A percentile compares a stretch with the other conserved stretches of the same genome.
Conservation (phyloP, 257 asterid species). For the Solanum dulcamara region DNA sequence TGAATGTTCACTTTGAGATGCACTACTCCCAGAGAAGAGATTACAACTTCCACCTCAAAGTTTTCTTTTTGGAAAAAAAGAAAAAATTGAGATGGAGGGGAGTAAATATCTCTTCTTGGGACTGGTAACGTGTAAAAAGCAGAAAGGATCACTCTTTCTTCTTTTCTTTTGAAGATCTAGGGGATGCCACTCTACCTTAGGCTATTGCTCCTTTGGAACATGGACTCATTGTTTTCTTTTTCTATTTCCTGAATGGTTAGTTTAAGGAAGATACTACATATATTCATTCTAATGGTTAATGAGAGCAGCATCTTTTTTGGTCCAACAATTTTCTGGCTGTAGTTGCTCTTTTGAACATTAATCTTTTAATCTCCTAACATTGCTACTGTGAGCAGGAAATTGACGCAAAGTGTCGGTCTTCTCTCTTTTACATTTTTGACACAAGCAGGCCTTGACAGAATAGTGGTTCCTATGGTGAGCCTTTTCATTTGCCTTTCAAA, state of each 20-base stretch:
- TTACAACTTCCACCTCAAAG: not conserved
- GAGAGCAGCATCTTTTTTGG: not conserved
- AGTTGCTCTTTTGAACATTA: not conserved
- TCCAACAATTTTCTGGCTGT: not conserved
- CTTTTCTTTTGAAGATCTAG: not conserved
- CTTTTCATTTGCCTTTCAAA: conserved; percentile 12
- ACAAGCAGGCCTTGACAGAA: conserved; percentile 69
- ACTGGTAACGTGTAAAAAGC: not conserved
- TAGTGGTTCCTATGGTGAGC: conserved; percentile 94
- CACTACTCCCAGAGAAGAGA: not conserved
- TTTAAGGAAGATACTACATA: not conserved
- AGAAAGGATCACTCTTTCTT: not conserved
- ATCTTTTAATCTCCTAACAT: conserved; percentile 5
- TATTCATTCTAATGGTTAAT: not conserved
- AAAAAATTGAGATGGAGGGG: not conserved
- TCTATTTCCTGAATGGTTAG: not conserved
- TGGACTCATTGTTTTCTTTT: not conserved
- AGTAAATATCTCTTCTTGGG: not conserved
- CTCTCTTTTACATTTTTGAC: conserved; percentile 81
- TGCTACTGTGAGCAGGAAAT: conserved; percentile 39
- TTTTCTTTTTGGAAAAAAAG: not conserved
- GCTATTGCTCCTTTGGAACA: not conserved
- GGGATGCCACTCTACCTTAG: not conserved
- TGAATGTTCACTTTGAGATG: not conserved
- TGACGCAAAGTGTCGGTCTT: conserved; percentile 85